These are phyloP conservation scores for Ensete glaucum DNA, from an alignment of 176 grass and related monocot species.

Conservation along the genomic window DNA sequence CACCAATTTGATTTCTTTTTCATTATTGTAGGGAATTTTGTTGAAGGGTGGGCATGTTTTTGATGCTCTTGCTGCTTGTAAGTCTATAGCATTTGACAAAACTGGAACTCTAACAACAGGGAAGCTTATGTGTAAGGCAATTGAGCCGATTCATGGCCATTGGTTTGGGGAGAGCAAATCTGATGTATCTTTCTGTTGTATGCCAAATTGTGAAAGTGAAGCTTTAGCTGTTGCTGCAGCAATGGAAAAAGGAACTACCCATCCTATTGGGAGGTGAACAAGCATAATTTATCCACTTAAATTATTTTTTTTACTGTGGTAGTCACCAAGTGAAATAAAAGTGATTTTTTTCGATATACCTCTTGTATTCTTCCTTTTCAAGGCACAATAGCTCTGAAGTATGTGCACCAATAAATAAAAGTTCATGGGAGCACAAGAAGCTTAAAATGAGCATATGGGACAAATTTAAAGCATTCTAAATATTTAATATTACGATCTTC, in stretches of 20 bases:
- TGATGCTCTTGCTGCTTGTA: conserved; percentile 83
- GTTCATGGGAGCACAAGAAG: background rate
- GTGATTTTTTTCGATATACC: too few relatives aligned
- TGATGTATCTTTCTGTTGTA: conserved; percentile 54
- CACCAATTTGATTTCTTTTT: conserved; percentile 15
- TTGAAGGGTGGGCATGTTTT: conserved; percentile 94
- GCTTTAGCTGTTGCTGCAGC: conserved; percentile 94
- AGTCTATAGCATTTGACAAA: conserved; percentile 97
- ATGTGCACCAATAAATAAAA: background rate
- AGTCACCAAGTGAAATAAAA: too few relatives aligned
- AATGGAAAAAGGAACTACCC: conserved; percentile 95
- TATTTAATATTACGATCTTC: too few relatives aligned
- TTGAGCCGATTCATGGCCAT: conserved; percentile 96
- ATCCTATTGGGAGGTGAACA: conserved; percentile 92
- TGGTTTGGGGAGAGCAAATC: conserved; percentile 22
- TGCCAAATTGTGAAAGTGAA: conserved; percentile 92
- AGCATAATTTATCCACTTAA: background rate
- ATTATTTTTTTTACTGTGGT: too few relatives aligned
- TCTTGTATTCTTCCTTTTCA: background rate
- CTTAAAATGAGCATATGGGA: background rate
- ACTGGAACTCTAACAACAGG: conserved; percentile 94
- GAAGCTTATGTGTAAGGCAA: conserved; percentile 92
- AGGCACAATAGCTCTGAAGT: background rate
- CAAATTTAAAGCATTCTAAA: too few relatives aligned
- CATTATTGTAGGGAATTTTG: conserved; percentile 75